Percentiles rank a stretch among this genome's conserved stretches.
phyloP scores from a whole-genome alignment of 805 yeast genomes.

The Ogataea dorogensis region DNA sequence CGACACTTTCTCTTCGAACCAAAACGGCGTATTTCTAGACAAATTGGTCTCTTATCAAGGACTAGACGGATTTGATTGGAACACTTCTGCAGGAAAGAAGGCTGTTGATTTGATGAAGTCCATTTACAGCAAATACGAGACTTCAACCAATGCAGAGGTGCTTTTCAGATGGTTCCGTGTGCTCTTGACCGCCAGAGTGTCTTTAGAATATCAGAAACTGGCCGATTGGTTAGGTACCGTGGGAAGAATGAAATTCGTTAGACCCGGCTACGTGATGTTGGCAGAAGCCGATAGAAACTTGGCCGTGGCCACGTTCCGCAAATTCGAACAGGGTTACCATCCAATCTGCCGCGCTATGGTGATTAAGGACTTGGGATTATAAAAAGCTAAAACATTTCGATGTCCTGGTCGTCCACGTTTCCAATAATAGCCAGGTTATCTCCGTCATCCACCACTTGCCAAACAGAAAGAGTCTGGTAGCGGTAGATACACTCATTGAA shows the following conservation, averaged over 20 bases:
- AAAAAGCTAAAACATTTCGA: conserved; percentile 20
- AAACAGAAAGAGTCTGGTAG: conserved; percentile 67
- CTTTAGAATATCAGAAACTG: conserved; percentile 46
- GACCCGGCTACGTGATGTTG: conserved; percentile 77
- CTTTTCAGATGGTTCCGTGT: conserved; percentile 74
- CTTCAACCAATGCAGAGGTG: conserved; percentile 75
- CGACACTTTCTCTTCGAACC: conserved; percentile 63
- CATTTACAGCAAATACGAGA: conserved; percentile 41
- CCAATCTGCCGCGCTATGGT: conserved; percentile 84
- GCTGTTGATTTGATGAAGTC: conserved; percentile 33
- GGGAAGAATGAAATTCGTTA: conserved; percentile 91
- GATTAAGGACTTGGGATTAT: conserved; percentile 69
- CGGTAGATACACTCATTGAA: conserved; percentile 72
- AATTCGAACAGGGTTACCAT: conserved; percentile 63
- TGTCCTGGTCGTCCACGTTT: conserved; percentile 37
- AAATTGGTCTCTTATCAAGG: conserved; percentile 52
- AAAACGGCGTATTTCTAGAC: conserved; percentile 77
- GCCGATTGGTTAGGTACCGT: conserved; percentile 88
- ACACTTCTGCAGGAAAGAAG: conserved; percentile 32
- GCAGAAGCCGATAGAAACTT: conserved; percentile 60
- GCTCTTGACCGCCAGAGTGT: conserved; percentile 53
- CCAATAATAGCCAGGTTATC: conserved; percentile 58
- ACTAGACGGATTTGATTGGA: conserved; percentile 40
- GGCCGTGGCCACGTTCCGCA: conserved; percentile 65
- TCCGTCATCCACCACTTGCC: conserved; percentile 75